A percentile compares a stretch with the other conserved stretches of the same genome.
phyloP scores from a whole-genome alignment of 2,329 filamentous ascomycete species.

The Cercospora sp. region DNA sequence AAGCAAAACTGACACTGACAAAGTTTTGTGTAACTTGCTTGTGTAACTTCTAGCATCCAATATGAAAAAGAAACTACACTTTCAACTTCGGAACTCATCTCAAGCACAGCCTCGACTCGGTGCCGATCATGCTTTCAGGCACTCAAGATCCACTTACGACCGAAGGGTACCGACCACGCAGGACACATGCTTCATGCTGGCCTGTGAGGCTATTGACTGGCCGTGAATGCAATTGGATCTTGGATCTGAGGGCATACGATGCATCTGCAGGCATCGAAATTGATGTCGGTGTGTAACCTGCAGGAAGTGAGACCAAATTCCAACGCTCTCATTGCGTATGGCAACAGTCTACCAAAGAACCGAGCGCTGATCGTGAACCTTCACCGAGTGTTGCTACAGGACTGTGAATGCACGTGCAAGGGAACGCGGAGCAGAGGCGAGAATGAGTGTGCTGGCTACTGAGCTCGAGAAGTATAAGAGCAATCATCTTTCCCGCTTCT shows the following conservation, averaged over 20 bases:
- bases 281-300: background rate
- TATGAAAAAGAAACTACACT: background rate
- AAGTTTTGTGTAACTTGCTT: background rate
- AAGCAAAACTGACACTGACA: background rate
- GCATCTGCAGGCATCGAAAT: background rate
- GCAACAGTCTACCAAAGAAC: background rate
- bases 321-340: background rate
- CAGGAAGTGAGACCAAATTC: background rate
- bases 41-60: background rate
- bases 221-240: background rate
- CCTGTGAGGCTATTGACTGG: background rate
- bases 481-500: constrained; percentile 7
- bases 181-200: background rate
- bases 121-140: background rate
- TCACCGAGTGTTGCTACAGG: background rate
- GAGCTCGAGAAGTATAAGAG: constrained; percentile 21
- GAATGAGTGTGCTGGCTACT: background rate
- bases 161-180: background rate
- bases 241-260: background rate
- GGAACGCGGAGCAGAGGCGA: background rate
- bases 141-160: background rate
- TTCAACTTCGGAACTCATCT: background rate
- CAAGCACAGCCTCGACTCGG: background rate
- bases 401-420: background rate
- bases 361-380: background rate